phyloP scores from a whole-genome alignment of 371 early-diverging fungal genomes.

The Circinella minor region DNA sequence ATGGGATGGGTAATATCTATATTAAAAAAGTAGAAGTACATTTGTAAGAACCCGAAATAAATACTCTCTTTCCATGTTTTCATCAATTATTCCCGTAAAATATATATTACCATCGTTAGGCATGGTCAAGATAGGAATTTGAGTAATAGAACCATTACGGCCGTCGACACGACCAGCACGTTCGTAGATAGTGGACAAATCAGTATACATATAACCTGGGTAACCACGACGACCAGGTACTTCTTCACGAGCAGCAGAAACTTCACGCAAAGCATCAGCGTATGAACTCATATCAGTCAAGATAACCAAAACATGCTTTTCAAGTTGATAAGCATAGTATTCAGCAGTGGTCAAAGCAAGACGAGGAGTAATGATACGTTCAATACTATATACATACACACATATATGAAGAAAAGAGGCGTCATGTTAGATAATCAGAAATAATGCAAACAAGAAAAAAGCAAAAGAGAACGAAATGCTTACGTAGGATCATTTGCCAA shows the following conservation, averaged over 20 bases:
- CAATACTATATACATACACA: slow-evolving; percentile 72
- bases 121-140: slow-evolving; percentile 99
- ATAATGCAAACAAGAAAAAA: slow-evolving; percentile 13
- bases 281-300: slow-evolving; percentile 99
- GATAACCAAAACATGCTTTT: slow-evolving; percentile 99
- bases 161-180: slow-evolving; percentile 99
- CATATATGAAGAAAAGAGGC: background rate
- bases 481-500: slow-evolving; percentile 99
- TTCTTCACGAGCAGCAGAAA: slow-evolving; percentile 99
- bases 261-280: slow-evolving; percentile 99
- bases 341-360: slow-evolving; percentile 99
- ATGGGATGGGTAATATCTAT: slow-evolving; percentile 99
- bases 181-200: slow-evolving; percentile 99
- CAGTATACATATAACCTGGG: slow-evolving; percentile 99
- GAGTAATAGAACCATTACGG: slow-evolving; percentile 99
- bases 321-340: slow-evolving; percentile 99
- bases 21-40: too few relatives aligned
- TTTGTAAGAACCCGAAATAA: too few relatives aligned
- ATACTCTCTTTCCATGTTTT: too few relatives aligned
- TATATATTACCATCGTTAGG: slow-evolving; percentile 95
- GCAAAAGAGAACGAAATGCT: slow-evolving; percentile 17
- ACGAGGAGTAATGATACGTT: slow-evolving; percentile 99
- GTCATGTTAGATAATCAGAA: background rate
- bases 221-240: slow-evolving; percentile 99
- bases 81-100: too few relatives aligned